These are phyloP conservation scores for Zalerion maritima DNA, from an alignment of 495 filamentous ascomycete species.

Conservation along the genomic window DNA sequence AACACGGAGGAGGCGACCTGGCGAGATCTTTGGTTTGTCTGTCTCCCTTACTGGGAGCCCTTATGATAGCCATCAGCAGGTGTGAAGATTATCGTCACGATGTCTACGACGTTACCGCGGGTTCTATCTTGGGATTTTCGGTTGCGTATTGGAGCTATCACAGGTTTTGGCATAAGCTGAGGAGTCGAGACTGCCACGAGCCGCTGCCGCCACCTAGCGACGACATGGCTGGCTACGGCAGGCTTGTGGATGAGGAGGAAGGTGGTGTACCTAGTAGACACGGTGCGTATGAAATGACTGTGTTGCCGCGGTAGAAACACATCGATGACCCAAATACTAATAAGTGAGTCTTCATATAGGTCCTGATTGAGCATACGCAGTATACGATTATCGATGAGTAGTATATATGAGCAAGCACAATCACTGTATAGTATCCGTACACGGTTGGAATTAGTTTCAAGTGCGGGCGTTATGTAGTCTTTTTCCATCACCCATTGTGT, in stretches of 20 bases:
- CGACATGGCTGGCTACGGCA: constrained; percentile 8
- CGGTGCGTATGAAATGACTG: too few relatives aligned
- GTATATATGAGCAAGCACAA: too few relatives aligned
- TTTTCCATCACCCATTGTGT: too few relatives aligned
- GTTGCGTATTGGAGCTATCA: constrained; percentile 76
- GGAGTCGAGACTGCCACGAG: constrained; percentile 31
- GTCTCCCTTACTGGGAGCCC: constrained; percentile 61
- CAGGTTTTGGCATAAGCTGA: constrained; percentile 40
- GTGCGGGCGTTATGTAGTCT: too few relatives aligned
- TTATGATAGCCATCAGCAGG: constrained; percentile 79
- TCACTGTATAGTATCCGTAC: too few relatives aligned
- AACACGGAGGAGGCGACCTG: constrained; percentile 50
- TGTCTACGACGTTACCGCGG: constrained; percentile 75
- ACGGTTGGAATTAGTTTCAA: too few relatives aligned
- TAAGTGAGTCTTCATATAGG: too few relatives aligned
- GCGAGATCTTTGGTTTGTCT: constrained; percentile 48
- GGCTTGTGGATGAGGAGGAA: constrained; percentile 22
- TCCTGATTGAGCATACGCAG: too few relatives aligned
- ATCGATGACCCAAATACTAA: too few relatives aligned
- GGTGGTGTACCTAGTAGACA: too few relatives aligned
- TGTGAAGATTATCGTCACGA: constrained; percentile 93
- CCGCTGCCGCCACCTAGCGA: constrained; percentile 28
- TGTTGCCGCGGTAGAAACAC: too few relatives aligned
- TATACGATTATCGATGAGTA: too few relatives aligned
- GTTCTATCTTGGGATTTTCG: constrained; percentile 55